These are phyloP conservation scores for Lophiostoma macrostomum DNA, from an alignment of 495 filamentous ascomycete genomes.

Conservation along the genomic window DNA sequence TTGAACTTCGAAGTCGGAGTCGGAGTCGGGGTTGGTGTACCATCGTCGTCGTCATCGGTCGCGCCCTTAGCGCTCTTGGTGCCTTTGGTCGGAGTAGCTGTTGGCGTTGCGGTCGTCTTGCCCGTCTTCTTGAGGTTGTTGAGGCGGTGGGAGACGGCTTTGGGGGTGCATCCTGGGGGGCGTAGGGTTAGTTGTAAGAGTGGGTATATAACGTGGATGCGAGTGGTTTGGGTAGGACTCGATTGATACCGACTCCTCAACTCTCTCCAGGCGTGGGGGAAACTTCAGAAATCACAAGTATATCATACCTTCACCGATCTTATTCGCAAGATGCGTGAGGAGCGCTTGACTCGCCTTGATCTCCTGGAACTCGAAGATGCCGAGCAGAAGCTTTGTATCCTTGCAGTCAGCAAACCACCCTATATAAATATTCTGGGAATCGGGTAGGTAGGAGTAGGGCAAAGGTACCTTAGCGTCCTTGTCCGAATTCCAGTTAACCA, in stretches of 20 bases:
- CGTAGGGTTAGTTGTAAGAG: too few species aligned
- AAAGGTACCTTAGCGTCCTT: constrained; percentile 8
- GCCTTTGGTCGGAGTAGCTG: background rate
- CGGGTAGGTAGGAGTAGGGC: background rate
- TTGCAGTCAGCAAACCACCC: too few species aligned
- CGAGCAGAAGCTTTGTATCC: background rate
- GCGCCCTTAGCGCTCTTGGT: background rate
- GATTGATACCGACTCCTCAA: too few species aligned
- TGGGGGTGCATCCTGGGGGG: constrained; percentile 12
- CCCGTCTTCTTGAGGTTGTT: constrained; percentile 2
- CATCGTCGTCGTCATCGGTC: too few species aligned
- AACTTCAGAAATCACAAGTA: background rate
- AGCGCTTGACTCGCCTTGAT: background rate
- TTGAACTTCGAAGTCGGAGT: background rate
- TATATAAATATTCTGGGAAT: too few species aligned
- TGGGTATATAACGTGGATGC: background rate
- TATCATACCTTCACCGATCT: constrained; percentile 8
- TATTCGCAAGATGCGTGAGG: background rate
- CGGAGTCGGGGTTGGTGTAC: background rate
- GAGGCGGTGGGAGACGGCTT: constrained; percentile 11
- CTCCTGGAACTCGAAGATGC: constrained; percentile 1
- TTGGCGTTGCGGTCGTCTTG: background rate
- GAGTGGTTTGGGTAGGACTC: background rate
- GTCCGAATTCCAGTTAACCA: constrained; percentile 7
- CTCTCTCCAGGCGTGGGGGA: too few species aligned